Base-by-base conservation (phyloP, 2,329 filamentous ascomycete genomes). In the Rutstroemia sp. region DNA sequence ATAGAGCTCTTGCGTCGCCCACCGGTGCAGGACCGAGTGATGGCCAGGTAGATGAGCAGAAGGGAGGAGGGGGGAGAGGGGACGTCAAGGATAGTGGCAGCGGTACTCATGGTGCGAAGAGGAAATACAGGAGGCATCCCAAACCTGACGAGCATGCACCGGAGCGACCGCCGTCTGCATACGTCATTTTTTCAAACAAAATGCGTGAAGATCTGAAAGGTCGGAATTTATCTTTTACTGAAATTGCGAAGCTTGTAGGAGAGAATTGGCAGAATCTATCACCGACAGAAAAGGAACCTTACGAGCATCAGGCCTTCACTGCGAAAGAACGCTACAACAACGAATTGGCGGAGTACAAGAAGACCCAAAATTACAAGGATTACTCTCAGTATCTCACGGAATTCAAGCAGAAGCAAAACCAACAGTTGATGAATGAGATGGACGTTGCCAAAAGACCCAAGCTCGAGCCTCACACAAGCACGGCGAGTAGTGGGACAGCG, bases 101-200 rank as follows among this genome's bases (percentile, higher is more conserved):
- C 6, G 72, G 67, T 16, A 70, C 74, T 21, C 72, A 77, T 25
- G 65, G 66, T 16, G 71, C 74, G 19, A 92, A 92, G 71, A 77
- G 88, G 47, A 91, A 90, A 67, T 92, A 92, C 65, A 79, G 87
- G 57, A 78, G 88, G 38, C 88, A 92, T 71, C 87, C 88, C 10
- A 90, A 90, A 82, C 78, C 87, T 3, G 89, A 94, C 63, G 86
- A 90, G 58, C 83, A 89, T 72, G 88, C 88, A 0, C 89, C 89
- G 1, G 88, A 92, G 66, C 78, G 88, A 23, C 87, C 89, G 1
- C 87, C 88, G 0, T 92, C 88, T 4, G 89, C 88, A 50, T 92
- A 92, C 72, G 89, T 92, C 12, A 80, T 92, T 16, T 94, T 94
- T 67, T 92, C 89, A 0, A 92, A 92, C 65, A 88, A 87, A 71